Base-by-base conservation (phyloP, 306 rosid species). In the Ziziphus jujuba region DNA sequence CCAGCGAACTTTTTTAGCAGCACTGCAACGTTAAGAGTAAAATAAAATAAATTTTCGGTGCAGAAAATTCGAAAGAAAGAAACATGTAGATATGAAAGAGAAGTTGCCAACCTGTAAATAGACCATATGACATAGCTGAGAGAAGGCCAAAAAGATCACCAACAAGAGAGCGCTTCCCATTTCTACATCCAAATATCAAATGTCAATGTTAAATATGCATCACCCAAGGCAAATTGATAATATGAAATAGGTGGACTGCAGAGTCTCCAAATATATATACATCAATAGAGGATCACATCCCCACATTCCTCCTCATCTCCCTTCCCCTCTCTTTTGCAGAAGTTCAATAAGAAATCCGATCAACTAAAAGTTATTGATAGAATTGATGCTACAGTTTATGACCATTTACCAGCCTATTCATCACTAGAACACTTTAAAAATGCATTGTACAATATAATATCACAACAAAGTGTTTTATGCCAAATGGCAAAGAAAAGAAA, bases 81-180 rank as follows among this genome's bases (percentile, higher is more conserved):
- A 57, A 60, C 15, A 51, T n/a, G 63, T 66, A 70, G 48, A 19
- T 28, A 25, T 40, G 6, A 31, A 6, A 40, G 21, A 33, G 19
- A 70, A 70, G 67, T 53, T 67, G 33, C 77, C 77, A 70, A 90
- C 97, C 97, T 16, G 99, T 95, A 76, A 90, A 87, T 62, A 90
- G 84, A 65, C 96, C 99, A 77, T 95, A 95, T 45, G 92, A 71
- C 82, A 95, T 63, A 66, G 99, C 97, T 2, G 99, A 95, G 58
- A 91, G 86, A 80, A 90, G 96, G 83, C 99, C 97, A 56, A 90
- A 82, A 69, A 95, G 69, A 87, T 95, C 99, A 40, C 99, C 99
- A 75, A 76, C 76, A 44, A 88, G 64, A 73, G 97, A 83, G 71
- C 71, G 97, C 68, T 87, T 69, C 62, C 90, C 96, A 68, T 80